Base-by-base conservation (phyloP, 768 basidiomycete species). In the Lactarius sp. region DNA sequence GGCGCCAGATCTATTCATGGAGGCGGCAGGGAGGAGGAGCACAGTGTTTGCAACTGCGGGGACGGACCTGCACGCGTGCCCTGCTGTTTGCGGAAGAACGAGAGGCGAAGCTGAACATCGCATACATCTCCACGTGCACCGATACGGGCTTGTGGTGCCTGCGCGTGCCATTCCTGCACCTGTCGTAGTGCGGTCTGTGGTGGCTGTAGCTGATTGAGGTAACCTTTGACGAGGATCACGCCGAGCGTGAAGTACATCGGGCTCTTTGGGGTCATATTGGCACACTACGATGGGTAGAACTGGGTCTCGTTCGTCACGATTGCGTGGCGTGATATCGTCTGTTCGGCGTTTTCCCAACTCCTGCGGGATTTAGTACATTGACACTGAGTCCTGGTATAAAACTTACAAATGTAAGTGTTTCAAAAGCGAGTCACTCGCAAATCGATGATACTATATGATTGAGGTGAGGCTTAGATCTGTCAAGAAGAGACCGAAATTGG, bases 51-150 rank as follows among this genome's bases (percentile, higher is more conserved):
- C 60, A 59, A 66, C 68, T 64, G 61, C 62, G 52, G 46, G n/a
- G 52, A 55, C 63, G 72, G 68, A 66, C 68, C 71, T 68, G 69
- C 46, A 69, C 71, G 67, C 69, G 71, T 62, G 70, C 73, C 69
- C 69, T 68, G 66, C 73, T 81, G 82, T 73, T 76, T 78, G 76
- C 80, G 81, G 75, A 78, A 80, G 64, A 80, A 77, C 54, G 81
- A 80, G 50, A 78, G 77, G 79, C 81, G 60, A 79, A 68, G 66
- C 73, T 83, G 72, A 80, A 81, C 60, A 84, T 84, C 34, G 79
- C 79, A 65, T 84, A 79, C 84, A 84, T 84, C 73, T 83, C 81
- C 3, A 83, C 82, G 67, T 85, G 82, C 81, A 84, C 78, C 22
- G 77, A 77, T 20, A 77, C 73, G 33, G 75, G 75, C 75, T 77